Conservation (phyloP, 352 stramenopile genomes). For the Phytophthora lateralis region DNA sequence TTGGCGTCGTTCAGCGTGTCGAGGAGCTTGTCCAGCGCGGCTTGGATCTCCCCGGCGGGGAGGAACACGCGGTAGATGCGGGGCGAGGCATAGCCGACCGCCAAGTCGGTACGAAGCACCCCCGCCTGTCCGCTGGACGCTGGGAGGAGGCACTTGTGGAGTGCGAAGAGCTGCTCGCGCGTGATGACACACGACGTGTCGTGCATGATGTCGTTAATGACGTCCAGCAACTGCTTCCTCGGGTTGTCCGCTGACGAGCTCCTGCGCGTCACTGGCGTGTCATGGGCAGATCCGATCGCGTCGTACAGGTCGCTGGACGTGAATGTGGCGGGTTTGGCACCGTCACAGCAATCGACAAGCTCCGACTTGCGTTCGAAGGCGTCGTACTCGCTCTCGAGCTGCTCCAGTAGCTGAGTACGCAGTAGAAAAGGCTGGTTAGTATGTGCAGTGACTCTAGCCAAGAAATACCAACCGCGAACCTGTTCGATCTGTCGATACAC, state of each 20-base stretch:
- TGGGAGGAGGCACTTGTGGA: slow-evolving; percentile 65
- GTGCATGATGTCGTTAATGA: slow-evolving; percentile 72
- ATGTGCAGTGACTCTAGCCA: not conserved
- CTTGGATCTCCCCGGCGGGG: slow-evolving; percentile 61
- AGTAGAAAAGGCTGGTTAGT: not conserved
- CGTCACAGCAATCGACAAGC: slow-evolving; percentile 49
- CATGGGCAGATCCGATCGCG: slow-evolving; percentile 66
- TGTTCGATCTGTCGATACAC: slow-evolving; percentile 62
- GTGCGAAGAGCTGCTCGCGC: slow-evolving; percentile 57
- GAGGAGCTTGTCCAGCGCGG: slow-evolving; percentile 51
- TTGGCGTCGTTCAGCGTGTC: slow-evolving; percentile 49
- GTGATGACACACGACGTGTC: slow-evolving; percentile 60
- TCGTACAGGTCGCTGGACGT: slow-evolving; percentile 81
- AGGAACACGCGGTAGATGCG: slow-evolving; percentile 86
- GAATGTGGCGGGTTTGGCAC: slow-evolving; percentile 40
- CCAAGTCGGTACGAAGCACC: slow-evolving; percentile 55
- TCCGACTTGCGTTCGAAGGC: slow-evolving; percentile 49
- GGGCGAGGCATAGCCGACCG: slow-evolving; percentile 76
- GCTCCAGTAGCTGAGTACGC: slow-evolving; percentile 40
- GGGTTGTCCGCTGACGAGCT: slow-evolving; percentile 21
- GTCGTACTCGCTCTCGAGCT: slow-evolving; percentile 66
- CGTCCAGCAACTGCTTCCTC: slow-evolving; percentile 52
- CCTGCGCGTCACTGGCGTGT: slow-evolving; percentile 24
- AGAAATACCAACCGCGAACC: slow-evolving; percentile 26
- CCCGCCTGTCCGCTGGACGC: slow-evolving; percentile 50